phyloP scores from a whole-genome alignment of 805 yeast genomes.

The Yarrowia osloensis region DNA sequence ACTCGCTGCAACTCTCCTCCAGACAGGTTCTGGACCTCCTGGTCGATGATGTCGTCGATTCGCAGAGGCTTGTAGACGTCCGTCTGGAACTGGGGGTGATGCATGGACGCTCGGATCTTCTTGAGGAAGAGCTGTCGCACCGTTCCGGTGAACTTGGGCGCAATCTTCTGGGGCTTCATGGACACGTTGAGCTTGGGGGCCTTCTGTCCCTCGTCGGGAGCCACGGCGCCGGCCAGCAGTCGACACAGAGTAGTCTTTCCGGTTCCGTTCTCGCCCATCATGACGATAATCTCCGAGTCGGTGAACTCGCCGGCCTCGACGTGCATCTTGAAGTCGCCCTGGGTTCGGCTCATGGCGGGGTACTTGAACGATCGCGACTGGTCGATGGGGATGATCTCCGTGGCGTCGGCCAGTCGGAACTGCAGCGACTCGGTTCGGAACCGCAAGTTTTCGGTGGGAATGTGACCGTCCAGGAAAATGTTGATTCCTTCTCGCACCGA shows the following conservation, averaged over 20 bases:
- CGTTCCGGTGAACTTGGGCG: conserved; percentile 98
- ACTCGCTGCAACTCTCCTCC: conserved; percentile 99
- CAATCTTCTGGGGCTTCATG: conserved; percentile 99
- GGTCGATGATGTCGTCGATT: conserved; percentile 93
- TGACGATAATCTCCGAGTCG: conserved; percentile 93
- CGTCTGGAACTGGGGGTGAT: conserved; percentile 96
- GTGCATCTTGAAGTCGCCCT: conserved; percentile 89
- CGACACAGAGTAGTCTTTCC: conserved; percentile 98
- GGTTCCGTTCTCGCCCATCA: conserved; percentile 99
- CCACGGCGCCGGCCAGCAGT: conserved; percentile 87
- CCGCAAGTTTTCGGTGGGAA: conserved; percentile 94
- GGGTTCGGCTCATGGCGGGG: conserved; percentile 84
- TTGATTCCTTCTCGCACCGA: conserved; percentile 99
- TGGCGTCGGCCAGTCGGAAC: conserved; percentile 86
- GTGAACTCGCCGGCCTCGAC: conserved; percentile 89
- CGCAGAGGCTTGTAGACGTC: conserved; percentile 95
- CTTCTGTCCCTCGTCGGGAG: conserved; percentile 78
- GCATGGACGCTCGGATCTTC: conserved; percentile 90
- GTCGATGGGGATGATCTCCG: conserved; percentile 69
- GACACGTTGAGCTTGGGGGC: conserved; percentile 89
- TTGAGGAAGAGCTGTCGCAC: conserved; percentile 97
- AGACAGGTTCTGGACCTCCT: conserved; percentile 94
- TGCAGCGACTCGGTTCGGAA: conserved; percentile 95
- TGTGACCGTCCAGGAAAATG: conserved; percentile 96
- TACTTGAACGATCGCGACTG: conserved; percentile 76